Conservation (phyloP, 495 filamentous ascomycete genomes). For the Aspergillus ellipticus region DNA sequence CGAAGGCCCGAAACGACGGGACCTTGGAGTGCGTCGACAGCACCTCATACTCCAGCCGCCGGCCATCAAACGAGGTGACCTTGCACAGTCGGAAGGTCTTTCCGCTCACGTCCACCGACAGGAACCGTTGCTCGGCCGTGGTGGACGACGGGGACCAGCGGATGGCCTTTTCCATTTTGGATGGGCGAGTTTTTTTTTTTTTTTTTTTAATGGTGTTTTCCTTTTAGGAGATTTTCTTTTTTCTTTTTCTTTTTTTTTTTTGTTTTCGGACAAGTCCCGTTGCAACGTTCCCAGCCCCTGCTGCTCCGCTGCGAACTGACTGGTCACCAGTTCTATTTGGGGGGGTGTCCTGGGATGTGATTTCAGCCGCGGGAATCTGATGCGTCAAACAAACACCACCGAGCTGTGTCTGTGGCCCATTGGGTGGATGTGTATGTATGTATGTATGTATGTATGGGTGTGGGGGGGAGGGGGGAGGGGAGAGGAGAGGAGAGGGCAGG, state of each 20-base stretch:
- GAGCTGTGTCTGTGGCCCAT: neutral
- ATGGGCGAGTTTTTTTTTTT: neutral
- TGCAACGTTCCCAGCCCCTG: neutral
- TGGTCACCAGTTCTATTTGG: neutral
- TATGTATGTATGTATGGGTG: no score
- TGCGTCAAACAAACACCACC: neutral
- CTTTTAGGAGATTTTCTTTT: neutral
- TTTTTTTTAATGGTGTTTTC: neutral
- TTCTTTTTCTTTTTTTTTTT: neutral
- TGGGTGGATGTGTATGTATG: neutral
- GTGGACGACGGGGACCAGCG: constrained; percentile 85
- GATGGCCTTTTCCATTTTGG: constrained; percentile 67
- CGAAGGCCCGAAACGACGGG: constrained; percentile 84
- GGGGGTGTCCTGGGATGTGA: neutral
- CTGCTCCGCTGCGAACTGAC: neutral
- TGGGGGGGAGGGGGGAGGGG: no score
- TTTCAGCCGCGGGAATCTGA: neutral
- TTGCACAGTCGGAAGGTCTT: constrained; percentile 77
- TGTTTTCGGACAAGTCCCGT: neutral
- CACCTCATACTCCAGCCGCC: constrained; percentile 60
- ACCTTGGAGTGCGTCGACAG: constrained; percentile 73
- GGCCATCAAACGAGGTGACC: constrained; percentile 57
- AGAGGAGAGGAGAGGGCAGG: no score
- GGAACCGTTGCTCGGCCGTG: constrained; percentile 62
- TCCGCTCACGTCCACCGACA: constrained; percentile 78